These are phyloP conservation scores for Theobroma cacao DNA, from an alignment of 345 rosid genomes.

Conservation along the genomic window DNA sequence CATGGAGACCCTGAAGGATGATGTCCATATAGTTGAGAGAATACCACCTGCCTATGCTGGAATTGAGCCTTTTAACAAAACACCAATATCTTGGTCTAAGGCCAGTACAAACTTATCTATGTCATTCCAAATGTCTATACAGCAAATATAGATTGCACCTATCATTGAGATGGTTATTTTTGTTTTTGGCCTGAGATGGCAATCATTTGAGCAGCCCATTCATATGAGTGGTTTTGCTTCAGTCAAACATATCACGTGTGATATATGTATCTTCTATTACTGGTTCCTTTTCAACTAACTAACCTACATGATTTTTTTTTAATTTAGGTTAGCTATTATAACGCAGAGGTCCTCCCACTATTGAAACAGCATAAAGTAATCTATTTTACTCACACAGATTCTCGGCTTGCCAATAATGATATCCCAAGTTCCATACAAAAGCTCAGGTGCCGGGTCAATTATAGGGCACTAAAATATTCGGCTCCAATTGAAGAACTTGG, in stretches of 20 bases:
- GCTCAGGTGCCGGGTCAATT: conserved; percentile 89
- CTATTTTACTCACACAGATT: conserved; percentile 89
- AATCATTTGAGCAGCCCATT: background rate
- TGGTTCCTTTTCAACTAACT: background rate
- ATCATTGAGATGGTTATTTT: background rate
- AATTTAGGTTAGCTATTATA: conserved; percentile 80
- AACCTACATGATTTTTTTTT: conserved; percentile 12
- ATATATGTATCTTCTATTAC: background rate
- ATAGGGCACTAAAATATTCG: conserved; percentile 79
- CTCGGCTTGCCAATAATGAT: conserved; percentile 88
- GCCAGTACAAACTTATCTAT: conserved; percentile 27
- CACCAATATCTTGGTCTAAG: conserved; percentile 98
- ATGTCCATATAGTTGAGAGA: conserved; percentile 77
- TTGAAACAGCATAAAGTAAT: conserved; percentile 84
- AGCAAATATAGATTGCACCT: background rate
- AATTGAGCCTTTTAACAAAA: conserved; percentile 64
- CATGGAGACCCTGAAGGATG: conserved; percentile 73
- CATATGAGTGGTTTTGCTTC: background rate
- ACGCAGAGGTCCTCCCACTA: conserved; percentile 68
- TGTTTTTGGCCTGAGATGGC: background rate
- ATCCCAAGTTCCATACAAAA: conserved; percentile 65
- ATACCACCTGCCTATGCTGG: conserved; percentile 62
- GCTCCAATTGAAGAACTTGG: conserved; percentile 79
- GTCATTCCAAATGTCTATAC: background rate
- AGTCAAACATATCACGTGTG: background rate